Percentiles rank a stretch among this genome's conserved stretches.
phyloP scores from a whole-genome alignment of 2,329 filamentous ascomycete genomes.

The Alternaria gansuensis region DNA sequence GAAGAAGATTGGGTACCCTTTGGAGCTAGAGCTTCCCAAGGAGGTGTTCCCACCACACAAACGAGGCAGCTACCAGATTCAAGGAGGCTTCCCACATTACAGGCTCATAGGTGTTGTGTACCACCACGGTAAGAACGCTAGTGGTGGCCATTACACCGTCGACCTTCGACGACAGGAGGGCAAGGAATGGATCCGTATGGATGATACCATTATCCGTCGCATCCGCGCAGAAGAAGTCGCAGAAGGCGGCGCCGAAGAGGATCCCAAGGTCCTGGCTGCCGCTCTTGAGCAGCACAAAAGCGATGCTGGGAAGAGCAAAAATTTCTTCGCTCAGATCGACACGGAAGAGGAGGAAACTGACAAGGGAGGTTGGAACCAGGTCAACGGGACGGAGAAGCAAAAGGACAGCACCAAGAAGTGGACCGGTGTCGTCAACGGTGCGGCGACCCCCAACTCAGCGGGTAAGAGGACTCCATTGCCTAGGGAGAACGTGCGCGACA shows the following conservation, averaged over 20 bases:
- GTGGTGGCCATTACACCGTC: conserved; percentile 96
- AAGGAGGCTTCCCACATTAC: conserved; percentile 81
- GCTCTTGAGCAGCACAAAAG: conserved; percentile 74
- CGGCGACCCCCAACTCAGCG: conserved; percentile 62
- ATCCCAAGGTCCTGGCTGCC: conserved; percentile 71
- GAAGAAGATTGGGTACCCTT: conserved; percentile 95
- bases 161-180: conserved; percentile 94
- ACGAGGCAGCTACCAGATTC: conserved; percentile 70
- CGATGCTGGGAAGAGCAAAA: conserved; percentile 64
- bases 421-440: conserved; percentile 71
- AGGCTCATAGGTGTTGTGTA: conserved; percentile 90
- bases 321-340: conserved; percentile 74
- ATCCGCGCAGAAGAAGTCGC: conserved; percentile 89
- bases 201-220: conserved; percentile 89
- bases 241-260: conserved; percentile 82
- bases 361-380: conserved; percentile 83
- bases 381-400: conserved; percentile 69
- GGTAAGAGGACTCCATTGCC: conserved; percentile 62
- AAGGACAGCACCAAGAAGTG: conserved; percentile 71
- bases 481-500: conserved; percentile 75
- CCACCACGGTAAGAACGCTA: conserved; percentile 96
- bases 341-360: conserved; percentile 70
- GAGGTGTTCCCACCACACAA: conserved; percentile 84
- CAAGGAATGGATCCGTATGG: conserved; percentile 94
- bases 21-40: conserved; percentile 91